A percentile compares a stretch with the other conserved stretches of the same genome.
These are phyloP conservation scores for Pharus latifolius DNA, from an alignment of 176 grass and related monocot genomes.

Conservation along the genomic window DNA sequence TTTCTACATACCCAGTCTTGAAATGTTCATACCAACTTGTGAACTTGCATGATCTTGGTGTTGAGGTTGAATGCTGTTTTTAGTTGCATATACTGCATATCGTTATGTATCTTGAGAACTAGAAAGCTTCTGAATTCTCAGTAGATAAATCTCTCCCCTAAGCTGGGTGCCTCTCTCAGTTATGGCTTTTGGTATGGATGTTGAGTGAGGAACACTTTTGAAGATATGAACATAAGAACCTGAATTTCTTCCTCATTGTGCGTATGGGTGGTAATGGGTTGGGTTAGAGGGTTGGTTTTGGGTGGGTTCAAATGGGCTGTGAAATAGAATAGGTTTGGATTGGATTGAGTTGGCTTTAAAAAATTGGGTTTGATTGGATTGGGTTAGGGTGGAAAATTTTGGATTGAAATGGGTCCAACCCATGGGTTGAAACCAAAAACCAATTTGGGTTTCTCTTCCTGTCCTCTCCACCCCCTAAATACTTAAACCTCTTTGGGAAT, in stretches of 20 bases:
- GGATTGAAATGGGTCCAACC: no score
- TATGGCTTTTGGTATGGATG: not conserved
- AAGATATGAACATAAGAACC: not conserved
- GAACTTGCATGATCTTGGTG: not conserved
- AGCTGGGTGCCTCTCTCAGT: not conserved
- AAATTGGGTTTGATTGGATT: no score
- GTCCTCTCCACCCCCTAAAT: no score
- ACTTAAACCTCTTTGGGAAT: no score
- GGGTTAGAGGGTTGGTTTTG: no score
- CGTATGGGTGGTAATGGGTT: no score
- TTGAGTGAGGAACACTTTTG: not conserved
- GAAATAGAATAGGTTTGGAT: no score
- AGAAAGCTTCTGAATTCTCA: not conserved
- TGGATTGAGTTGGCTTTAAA: no score
- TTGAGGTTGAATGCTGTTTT: not conserved
- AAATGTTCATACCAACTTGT: slow-evolving; percentile 8
- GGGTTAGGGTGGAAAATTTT: no score
- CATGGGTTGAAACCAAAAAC: no score
- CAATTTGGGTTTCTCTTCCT: no score
- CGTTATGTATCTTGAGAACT: not conserved
- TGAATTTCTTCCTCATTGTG: not conserved
- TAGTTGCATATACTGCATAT: not conserved
- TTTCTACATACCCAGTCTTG: not conserved
- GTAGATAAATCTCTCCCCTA: not conserved
- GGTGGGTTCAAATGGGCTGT: no score